Evolutionary conservation across 2,329 filamentous ascomycete species (phyloP), one percentile per base, ranked within the genome.

Genomic region (Scedosporium boydii): DNA sequence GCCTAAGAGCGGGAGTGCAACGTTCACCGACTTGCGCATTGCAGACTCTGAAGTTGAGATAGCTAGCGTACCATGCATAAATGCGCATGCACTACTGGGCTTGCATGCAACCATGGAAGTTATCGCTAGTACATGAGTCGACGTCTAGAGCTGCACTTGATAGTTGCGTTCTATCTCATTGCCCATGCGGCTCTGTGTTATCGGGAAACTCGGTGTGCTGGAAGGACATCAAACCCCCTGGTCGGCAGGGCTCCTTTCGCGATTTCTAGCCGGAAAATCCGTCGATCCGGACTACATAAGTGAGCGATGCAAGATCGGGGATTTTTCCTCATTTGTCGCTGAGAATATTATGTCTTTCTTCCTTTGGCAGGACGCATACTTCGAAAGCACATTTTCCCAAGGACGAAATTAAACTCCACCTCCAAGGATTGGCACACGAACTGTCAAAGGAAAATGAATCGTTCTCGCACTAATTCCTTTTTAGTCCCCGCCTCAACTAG

Each of bases 1-100:
- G 55, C 23, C 14, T n/a, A 58, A 58, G 55, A 58, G 27, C 55
- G 23, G 55, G 27, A 58, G 55, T 58, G 55, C 34, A 58, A 58
- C 55, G 27, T 3, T 41, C 55, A 38, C 55, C 27, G 55, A 58
- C 27, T 26, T 16, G 10, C 6, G 26, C 27, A 26, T 16, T 7
- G 16, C 6, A 38, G 27, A 6, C 2, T 27, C 2, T 26, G 53
- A 56, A 51, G 34, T 38, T 7, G 44, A 23, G 12, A 55, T 55
- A 23, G 18, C 51, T 27, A 23, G 18, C 51, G 51, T 55, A 27
- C 51, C 51, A 55, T 55, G 23, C 48, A 18, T 53, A 26, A 53
- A 21, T 53, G 6, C 51, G 23, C 23, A 23, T 16, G 23, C 51
- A 55, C 51, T 55, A 55, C 18, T 27, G 51, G 12, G 23, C 51